phyloP scores from a whole-genome alignment of 352 stramenopile genomes.

The Globisporangium spinosum region DNA sequence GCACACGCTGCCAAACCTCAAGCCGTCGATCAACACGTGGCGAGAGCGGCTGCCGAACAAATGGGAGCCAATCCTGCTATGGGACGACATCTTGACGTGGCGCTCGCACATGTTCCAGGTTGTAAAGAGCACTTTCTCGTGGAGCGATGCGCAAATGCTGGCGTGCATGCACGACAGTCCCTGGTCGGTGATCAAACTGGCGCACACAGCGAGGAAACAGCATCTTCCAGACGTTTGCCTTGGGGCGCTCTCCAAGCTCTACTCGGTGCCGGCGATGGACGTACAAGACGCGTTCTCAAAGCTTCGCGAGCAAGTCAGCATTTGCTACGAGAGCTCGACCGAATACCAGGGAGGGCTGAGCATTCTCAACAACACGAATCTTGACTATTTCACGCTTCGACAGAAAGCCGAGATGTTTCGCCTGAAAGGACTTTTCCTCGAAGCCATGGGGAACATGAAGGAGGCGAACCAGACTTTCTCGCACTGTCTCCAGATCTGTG shows the following conservation, averaged over 20 bases:
- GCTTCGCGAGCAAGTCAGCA: constrained; percentile 90
- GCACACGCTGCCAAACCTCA: constrained; percentile 88
- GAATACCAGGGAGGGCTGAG: constrained; percentile 86
- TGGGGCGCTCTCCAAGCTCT: constrained; percentile 82
- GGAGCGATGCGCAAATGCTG: constrained; percentile 86
- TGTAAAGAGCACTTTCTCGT: constrained; percentile 86
- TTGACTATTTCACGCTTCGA: constrained; percentile 90
- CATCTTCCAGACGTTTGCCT: constrained; percentile 85
- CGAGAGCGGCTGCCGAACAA: constrained; percentile 91
- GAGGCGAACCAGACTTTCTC: constrained; percentile 92
- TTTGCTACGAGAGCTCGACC: constrained; percentile 88
- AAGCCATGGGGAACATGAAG: constrained; percentile 66
- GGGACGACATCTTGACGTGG: constrained; percentile 93
- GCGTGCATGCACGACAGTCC: constrained; percentile 90
- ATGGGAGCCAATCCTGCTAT: constrained; percentile 90
- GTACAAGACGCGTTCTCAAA: constrained; percentile 92
- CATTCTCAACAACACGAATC: constrained; percentile 92
- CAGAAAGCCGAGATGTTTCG: constrained; percentile 93
- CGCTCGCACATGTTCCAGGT: constrained; percentile 91
- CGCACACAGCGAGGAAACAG: constrained; percentile 89
- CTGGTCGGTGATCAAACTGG: constrained; percentile 91
- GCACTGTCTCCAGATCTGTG: constrained; percentile 89
- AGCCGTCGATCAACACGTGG: constrained; percentile 91
- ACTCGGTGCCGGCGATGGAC: constrained; percentile 89
- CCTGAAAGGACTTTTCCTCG: constrained; percentile 88